Conservation (phyloP, 2,329 filamentous ascomycete species). For the Diatrype stigma region DNA sequence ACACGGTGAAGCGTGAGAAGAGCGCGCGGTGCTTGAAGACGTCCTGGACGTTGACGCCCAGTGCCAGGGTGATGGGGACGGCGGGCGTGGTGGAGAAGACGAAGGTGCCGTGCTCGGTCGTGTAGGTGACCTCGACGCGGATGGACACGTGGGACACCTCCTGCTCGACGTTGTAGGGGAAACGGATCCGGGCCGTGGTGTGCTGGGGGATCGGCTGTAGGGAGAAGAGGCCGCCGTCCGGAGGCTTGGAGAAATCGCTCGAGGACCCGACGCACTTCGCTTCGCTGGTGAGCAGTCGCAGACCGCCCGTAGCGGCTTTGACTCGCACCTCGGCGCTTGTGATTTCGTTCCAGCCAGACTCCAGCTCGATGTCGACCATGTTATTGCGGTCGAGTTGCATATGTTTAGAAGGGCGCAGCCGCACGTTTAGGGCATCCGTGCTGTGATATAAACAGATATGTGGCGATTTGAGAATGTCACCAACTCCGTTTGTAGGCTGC, state of each 20-base stretch:
- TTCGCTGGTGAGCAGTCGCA: constrained; percentile 60
- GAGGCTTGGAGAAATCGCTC: constrained; percentile 42
- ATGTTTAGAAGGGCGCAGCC: constrained; percentile 60
- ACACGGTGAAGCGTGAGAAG: constrained; percentile 88
- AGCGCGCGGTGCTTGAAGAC: constrained; percentile 80
- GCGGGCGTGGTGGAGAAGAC: constrained; percentile 58
- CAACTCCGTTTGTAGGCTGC: constrained; percentile 40
- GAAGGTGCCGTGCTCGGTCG: constrained; percentile 62
- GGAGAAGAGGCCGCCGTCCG: constrained; percentile 50
- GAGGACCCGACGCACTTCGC: constrained; percentile 43
- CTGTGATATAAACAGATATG: constrained; percentile 72
- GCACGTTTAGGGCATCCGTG: constrained; percentile 62
- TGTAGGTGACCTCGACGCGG: constrained; percentile 72
- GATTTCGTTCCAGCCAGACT: constrained; percentile 70
- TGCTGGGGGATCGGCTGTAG: constrained; percentile 44
- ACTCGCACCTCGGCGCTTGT: constrained; percentile 56
- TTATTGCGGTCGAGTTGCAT: constrained; percentile 79
- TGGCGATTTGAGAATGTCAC: constrained; percentile 53
- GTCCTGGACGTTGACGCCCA: constrained; percentile 96
- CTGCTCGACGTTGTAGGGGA: constrained; percentile 82
- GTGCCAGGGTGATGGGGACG: constrained; percentile 69
- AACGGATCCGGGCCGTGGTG: constrained; percentile 52
- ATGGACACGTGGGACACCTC: constrained; percentile 67
- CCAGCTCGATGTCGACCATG: constrained; percentile 68
- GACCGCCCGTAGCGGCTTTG: constrained; percentile 60